These are phyloP conservation scores for Paramyrothecium roridum DNA, from an alignment of 2,329 filamentous ascomycete genomes.

Conservation along the genomic window DNA sequence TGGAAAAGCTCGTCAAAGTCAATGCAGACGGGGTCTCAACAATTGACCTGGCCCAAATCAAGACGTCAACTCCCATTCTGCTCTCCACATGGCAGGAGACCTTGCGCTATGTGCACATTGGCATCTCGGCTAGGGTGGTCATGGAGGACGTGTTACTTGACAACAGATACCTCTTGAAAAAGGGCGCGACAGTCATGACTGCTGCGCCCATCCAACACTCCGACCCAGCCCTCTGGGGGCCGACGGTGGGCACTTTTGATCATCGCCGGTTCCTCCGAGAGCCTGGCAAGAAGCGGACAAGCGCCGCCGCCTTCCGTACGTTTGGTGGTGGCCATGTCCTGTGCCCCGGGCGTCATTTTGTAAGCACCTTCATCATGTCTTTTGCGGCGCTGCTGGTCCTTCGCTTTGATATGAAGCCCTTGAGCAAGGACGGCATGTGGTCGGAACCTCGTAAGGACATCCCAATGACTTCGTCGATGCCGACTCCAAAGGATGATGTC, in stretches of 20 bases:
- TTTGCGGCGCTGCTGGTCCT: background rate
- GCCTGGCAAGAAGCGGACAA: background rate
- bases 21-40: background rate
- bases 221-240: background rate
- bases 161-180: constrained; percentile 1
- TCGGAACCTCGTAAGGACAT: background rate
- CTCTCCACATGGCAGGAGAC: background rate
- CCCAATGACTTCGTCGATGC: background rate
- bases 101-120: background rate
- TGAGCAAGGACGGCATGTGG: background rate
- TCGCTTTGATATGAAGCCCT: background rate
- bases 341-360: background rate
- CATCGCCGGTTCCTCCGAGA: background rate
- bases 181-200: background rate
- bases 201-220: background rate
- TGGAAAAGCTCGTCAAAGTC: background rate
- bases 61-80: background rate
- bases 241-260: background rate
- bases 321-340: background rate
- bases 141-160: background rate
- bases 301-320: background rate
- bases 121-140: background rate
- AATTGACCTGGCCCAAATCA: background rate
- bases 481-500: background rate
- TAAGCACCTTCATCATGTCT: background rate